These are phyloP conservation scores for Madurella fahalii DNA, from an alignment of 2,329 filamentous ascomycete species.

Conservation along the genomic window DNA sequence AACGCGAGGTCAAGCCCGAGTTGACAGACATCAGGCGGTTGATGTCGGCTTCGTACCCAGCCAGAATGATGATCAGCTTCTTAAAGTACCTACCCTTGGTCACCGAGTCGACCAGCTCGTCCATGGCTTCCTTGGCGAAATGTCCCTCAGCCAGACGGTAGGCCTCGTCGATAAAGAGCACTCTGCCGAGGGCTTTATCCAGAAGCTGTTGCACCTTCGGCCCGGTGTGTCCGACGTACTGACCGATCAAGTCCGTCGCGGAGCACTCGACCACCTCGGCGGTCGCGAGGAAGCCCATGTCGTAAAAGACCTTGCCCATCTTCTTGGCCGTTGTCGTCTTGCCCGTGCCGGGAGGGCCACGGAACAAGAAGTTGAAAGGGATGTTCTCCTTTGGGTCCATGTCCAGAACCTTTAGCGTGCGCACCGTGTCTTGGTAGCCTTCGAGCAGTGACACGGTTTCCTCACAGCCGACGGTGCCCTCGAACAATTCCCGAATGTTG, in stretches of 20 bases:
- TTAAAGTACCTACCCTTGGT: constrained; percentile 54
- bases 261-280: constrained; percentile 63
- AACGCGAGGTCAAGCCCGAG: constrained; percentile 60
- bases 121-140: constrained; percentile 55
- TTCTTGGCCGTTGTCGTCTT: constrained; percentile 70
- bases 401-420: constrained; percentile 45
- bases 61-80: constrained; percentile 63
- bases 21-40: constrained; percentile 59
- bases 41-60: constrained; percentile 65
- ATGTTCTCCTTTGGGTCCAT: constrained; percentile 56
- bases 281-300: constrained; percentile 63
- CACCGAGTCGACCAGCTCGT: constrained; percentile 49
- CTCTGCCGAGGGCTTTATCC: constrained; percentile 59
- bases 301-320: constrained; percentile 72
- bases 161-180: constrained; percentile 70
- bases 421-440: constrained; percentile 50
- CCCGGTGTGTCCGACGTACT: constrained; percentile 66
- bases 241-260: constrained; percentile 62
- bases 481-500: constrained; percentile 52
- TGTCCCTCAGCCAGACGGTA: constrained; percentile 57
- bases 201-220: constrained; percentile 60
- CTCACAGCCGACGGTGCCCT: constrained; percentile 56
- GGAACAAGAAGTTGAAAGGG: constrained; percentile 66
- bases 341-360: constrained; percentile 64
- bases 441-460: constrained; percentile 49